Evolutionary conservation across 108 stramenopile species (phyloP).

Genomic region (Cylindrotheca closterium): DNA sequence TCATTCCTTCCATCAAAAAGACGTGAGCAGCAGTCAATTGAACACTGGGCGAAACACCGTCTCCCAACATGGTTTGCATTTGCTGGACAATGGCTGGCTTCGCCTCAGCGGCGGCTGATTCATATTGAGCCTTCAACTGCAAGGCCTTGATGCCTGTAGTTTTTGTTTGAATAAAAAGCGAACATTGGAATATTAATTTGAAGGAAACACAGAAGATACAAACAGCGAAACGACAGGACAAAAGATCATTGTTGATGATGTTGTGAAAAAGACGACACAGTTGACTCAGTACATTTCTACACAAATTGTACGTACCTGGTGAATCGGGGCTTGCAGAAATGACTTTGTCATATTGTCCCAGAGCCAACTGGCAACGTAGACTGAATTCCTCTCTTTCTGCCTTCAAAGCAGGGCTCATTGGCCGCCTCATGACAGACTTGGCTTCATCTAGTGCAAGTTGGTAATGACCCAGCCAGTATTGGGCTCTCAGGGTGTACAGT

Average conservation of each 20-base stretch:
- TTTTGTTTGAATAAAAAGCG: not conserved
- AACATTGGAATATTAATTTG: not conserved
- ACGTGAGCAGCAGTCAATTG: slow-evolving; percentile 89
- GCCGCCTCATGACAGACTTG: slow-evolving; percentile 64
- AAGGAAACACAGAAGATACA: slow-evolving; percentile 1
- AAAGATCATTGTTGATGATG: too few species aligned
- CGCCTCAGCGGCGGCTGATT: slow-evolving; percentile 4
- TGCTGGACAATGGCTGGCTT: slow-evolving; percentile 13
- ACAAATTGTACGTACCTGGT: slow-evolving; percentile 34
- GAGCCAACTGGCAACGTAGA: slow-evolving; percentile 78
- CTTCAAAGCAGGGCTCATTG: slow-evolving; percentile 76
- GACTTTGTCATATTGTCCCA: slow-evolving; percentile 86
- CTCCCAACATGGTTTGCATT: slow-evolving; percentile 41
- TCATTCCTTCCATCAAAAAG: slow-evolving; percentile 74
- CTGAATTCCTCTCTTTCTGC: slow-evolving; percentile 93
- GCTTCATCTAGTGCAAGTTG: slow-evolving; percentile 84
- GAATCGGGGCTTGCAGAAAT: slow-evolving; percentile 40
- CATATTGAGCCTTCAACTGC: slow-evolving; percentile 70
- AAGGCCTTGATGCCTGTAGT: slow-evolving; percentile 62
- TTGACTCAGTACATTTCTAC: not conserved
- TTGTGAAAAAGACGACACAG: not conserved
- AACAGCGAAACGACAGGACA: not conserved
- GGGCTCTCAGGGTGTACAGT: slow-evolving; percentile 97
- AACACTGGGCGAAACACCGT: slow-evolving; percentile 65
- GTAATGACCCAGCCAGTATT: slow-evolving; percentile 97